Evolutionary conservation across 2,329 filamentous ascomycete genomes (phyloP).

Genomic region (Trichoderma cornu-damae): DNA sequence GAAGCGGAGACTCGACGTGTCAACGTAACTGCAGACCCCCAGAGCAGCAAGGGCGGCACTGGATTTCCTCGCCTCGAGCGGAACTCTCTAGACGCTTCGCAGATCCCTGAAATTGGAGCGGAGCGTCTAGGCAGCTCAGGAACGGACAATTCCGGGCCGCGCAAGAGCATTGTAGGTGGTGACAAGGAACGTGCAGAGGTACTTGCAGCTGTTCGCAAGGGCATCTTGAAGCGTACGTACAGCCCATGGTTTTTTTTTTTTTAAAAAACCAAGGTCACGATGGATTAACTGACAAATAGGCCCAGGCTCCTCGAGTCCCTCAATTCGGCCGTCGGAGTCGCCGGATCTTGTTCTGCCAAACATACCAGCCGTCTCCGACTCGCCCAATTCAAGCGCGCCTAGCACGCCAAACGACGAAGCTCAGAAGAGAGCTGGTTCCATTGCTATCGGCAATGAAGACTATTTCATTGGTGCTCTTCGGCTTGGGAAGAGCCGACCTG

Average conservation of each 20-base stretch:
- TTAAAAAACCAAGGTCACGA: not conserved
- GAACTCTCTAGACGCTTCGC: conserved; percentile 68
- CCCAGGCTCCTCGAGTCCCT: conserved; percentile 61
- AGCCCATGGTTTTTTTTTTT: not conserved
- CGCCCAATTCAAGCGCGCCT: conserved; percentile 77
- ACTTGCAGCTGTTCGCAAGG: conserved; percentile 86
- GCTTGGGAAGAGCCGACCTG: conserved; percentile 73
- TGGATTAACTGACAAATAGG: conserved; percentile 21
- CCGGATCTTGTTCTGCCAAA: conserved; percentile 54
- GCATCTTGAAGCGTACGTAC: conserved; percentile 79
- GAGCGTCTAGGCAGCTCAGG: conserved; percentile 53
- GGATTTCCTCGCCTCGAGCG: conserved; percentile 80
- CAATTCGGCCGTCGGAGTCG: conserved; percentile 56
- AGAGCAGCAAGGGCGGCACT: conserved; percentile 66
- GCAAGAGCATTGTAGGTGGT: conserved; percentile 86
- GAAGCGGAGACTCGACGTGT: conserved; percentile 85
- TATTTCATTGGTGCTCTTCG: conserved; percentile 80
- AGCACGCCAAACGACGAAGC: conserved; percentile 81
- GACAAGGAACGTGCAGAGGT: conserved; percentile 89
- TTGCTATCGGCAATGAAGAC: conserved; percentile 75
- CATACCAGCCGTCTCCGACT: conserved; percentile 64
- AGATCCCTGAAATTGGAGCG: conserved; percentile 39
- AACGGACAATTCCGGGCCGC: conserved; percentile 57
- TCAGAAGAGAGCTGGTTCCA: conserved; percentile 59
- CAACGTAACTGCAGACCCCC: conserved; percentile 67